Percentiles rank a stretch among this genome's conserved stretches.
Evolutionary conservation across 208 protist species (phyloP).

Genomic region (Blastocrithidia nonstop): DNA sequence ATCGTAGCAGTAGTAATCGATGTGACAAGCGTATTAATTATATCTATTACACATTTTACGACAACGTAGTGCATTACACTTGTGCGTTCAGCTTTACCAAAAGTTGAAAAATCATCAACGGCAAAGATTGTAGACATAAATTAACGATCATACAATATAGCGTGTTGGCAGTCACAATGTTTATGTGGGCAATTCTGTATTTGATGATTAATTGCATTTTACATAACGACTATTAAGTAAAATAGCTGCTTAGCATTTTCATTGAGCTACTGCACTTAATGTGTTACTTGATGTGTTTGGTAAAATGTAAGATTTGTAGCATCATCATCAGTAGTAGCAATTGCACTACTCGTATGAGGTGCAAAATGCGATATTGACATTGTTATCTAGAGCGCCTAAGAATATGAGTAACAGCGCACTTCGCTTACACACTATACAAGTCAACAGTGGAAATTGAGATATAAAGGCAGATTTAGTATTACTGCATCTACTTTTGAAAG

Average conservation of each 20-base stretch:
- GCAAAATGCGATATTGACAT: slow-evolving; percentile 14
- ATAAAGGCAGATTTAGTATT: slow-evolving; percentile 17
- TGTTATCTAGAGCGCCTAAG: slow-evolving; percentile 21
- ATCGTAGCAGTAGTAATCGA: slow-evolving; percentile 17
- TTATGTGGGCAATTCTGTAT: slow-evolving; percentile 18
- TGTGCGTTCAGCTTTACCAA: slow-evolving; percentile 6
- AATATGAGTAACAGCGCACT: slow-evolving; percentile 66
- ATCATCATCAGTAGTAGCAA: not conserved
- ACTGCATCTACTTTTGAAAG: slow-evolving; percentile 28
- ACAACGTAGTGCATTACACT: slow-evolving; percentile 4
- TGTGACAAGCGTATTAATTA: slow-evolving; percentile 10
- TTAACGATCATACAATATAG: slow-evolving; percentile 28
- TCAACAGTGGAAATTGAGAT: slow-evolving; percentile 17
- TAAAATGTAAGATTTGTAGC: not conserved
- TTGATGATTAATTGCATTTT: slow-evolving; percentile 6
- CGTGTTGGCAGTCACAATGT: slow-evolving; percentile 30
- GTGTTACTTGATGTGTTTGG: too few relatives aligned
- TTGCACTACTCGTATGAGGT: slow-evolving; percentile 14
- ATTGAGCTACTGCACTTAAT: too few relatives aligned
- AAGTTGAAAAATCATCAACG: slow-evolving; percentile 2
- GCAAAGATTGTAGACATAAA: slow-evolving; percentile 2
- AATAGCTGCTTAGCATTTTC: too few relatives aligned
- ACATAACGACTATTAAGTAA: slow-evolving; percentile 3
- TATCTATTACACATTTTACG: slow-evolving; percentile 2
- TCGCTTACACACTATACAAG: slow-evolving; percentile 18